phyloP scores from a whole-genome alignment of 148 eudicot species.

The Oxyria digyna region DNA sequence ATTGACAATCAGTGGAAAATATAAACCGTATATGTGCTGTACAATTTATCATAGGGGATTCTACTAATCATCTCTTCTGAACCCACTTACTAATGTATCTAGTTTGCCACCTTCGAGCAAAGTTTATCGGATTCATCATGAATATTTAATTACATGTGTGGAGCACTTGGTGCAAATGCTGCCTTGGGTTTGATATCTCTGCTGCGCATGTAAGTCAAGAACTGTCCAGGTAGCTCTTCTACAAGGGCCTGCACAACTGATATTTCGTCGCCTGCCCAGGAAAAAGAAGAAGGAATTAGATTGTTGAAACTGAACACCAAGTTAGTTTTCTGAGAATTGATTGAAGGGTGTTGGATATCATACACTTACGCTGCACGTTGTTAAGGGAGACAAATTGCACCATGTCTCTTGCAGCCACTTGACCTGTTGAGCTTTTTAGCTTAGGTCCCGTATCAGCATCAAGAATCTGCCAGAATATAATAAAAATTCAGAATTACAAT shows the following conservation, averaged over 20 bases:
- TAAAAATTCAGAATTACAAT: neutral
- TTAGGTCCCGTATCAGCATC: slow-evolving; percentile 81
- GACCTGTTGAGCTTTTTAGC: slow-evolving; percentile 71
- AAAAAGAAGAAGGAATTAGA: neutral
- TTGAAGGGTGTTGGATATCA: neutral
- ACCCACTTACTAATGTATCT: too few species aligned
- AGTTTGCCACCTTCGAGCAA: too few species aligned
- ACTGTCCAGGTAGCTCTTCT: slow-evolving; percentile 86
- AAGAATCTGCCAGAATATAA: slow-evolving; percentile 38
- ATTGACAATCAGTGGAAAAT: too few species aligned
- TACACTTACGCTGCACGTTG: slow-evolving; percentile 55
- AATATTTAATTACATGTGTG: neutral
- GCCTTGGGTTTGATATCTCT: slow-evolving; percentile 60
- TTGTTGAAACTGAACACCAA: neutral
- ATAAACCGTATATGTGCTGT: too few species aligned
- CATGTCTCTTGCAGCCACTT: slow-evolving; percentile 83
- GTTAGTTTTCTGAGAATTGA: neutral
- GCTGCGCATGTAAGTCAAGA: slow-evolving; percentile 53
- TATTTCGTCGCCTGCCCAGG: slow-evolving; percentile 45
- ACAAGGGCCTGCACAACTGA: slow-evolving; percentile 57
- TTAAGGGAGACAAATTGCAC: slow-evolving; percentile 93
- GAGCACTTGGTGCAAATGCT: neutral
- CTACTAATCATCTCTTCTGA: too few species aligned
- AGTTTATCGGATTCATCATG: too few species aligned
- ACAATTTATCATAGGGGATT: too few species aligned